These are phyloP conservation scores for Suhomyces bribrorum DNA, from an alignment of 1,139 yeast genomes.

Conservation along the genomic window DNA sequence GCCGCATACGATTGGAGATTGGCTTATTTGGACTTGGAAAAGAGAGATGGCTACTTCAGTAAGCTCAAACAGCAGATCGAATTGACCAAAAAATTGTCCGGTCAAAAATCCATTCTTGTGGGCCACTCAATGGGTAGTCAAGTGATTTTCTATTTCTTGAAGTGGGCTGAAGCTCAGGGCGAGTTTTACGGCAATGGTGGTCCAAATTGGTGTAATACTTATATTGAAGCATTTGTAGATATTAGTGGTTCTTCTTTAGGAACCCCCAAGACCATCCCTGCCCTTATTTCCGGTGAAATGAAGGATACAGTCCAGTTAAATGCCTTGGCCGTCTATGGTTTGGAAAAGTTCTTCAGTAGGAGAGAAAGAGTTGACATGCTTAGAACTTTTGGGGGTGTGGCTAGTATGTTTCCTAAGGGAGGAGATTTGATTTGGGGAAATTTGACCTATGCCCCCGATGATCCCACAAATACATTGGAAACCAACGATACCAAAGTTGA, in stretches of 20 bases:
- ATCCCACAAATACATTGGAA: slow-evolving; percentile 39
- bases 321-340: slow-evolving; percentile 88
- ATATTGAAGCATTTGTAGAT: slow-evolving; percentile 78
- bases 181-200: slow-evolving; percentile 86
- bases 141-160: slow-evolving; percentile 79
- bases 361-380: slow-evolving; percentile 85
- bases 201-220: slow-evolving; percentile 76
- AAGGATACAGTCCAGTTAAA: slow-evolving; percentile 94
- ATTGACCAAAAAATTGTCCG: slow-evolving; percentile 44
- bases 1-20: slow-evolving; percentile 97
- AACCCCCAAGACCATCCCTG: slow-evolving; percentile 92
- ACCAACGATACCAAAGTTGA: slow-evolving; percentile 24
- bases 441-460: slow-evolving; percentile 60
- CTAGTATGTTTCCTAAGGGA: slow-evolving; percentile 96
- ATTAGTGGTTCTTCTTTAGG: slow-evolving; percentile 88
- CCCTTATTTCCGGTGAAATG: slow-evolving; percentile 94
- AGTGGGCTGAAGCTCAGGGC: slow-evolving; percentile 95
- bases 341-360: slow-evolving; percentile 90
- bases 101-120: slow-evolving; percentile 73
- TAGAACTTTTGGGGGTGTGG: slow-evolving; percentile 87
- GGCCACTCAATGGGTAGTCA: slow-evolving; percentile 99
- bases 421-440: slow-evolving; percentile 90
- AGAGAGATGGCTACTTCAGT: slow-evolving; percentile 80
- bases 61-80: slow-evolving; percentile 76
- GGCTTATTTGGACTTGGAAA: slow-evolving; percentile 84